Evolutionary conservation across 1,284 basidiomycete species (phyloP).

Genomic region (Austroboletus niveus): DNA sequence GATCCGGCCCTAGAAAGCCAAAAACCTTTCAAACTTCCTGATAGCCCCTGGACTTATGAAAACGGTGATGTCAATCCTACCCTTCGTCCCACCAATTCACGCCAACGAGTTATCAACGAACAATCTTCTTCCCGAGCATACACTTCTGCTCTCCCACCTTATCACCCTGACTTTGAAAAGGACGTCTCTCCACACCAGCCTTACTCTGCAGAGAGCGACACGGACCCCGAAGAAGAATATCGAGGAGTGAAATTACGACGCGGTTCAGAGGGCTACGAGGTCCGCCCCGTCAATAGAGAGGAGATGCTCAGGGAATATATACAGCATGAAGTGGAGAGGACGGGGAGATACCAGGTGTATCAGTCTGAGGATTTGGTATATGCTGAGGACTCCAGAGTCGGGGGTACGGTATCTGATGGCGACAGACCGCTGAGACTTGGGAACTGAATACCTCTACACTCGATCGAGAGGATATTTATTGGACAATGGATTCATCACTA

Average conservation of each 20-base stretch:
- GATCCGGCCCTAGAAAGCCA: conserved; percentile 45
- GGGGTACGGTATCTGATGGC: conserved; percentile 12
- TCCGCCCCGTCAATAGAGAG: conserved; percentile 57
- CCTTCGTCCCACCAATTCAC: conserved; percentile 60
- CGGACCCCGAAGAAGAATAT: conserved; percentile 33
- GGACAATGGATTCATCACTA: conserved; percentile 6
- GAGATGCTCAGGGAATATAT: conserved; percentile 58
- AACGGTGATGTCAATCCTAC: conserved; percentile 71
- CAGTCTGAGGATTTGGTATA: conserved; percentile 46
- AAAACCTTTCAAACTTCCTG: conserved; percentile 46
- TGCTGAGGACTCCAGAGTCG: conserved; percentile 25
- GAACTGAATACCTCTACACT: conserved; percentile 9
- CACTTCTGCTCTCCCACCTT: conserved; percentile 59
- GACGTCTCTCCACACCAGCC: conserved; percentile 30
- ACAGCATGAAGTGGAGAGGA: conserved; percentile 48
- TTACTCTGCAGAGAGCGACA: conserved; percentile 38
- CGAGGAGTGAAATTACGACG: conserved; percentile 45
- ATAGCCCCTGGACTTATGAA: conserved; percentile 83
- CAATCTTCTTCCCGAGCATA: conserved; percentile 30
- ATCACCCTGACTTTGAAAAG: conserved; percentile 63
- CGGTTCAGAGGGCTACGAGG: conserved; percentile 81
- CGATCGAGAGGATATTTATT: not conserved
- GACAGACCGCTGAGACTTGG: conserved; percentile 19
- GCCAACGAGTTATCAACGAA: conserved; percentile 22
- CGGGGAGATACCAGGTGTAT: conserved; percentile 60